phyloP scores from a whole-genome alignment of 257 asterid species.

The Solanum pimpinellifolium region DNA sequence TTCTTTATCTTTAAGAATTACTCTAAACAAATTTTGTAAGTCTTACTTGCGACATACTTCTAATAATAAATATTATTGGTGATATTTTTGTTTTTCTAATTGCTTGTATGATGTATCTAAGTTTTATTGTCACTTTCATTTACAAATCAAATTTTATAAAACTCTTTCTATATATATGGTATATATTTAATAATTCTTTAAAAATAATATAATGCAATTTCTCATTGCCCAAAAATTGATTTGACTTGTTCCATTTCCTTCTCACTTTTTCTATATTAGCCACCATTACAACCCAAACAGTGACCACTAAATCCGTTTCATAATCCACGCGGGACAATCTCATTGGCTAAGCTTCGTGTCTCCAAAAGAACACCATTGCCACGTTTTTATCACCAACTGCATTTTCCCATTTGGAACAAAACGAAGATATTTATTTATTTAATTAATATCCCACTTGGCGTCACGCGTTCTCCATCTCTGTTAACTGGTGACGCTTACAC shows the following conservation, averaged over 20 bases:
- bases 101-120: background rate
- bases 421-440: background rate
- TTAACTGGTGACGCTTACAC: background rate
- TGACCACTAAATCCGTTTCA: background rate
- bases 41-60: background rate
- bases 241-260: background rate
- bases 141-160: background rate
- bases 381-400: background rate
- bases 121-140: background rate
- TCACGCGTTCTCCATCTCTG: background rate
- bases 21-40: background rate
- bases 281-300: background rate
- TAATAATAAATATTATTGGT: background rate
- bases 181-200: too few species aligned
- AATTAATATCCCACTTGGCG: background rate
- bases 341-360: background rate
- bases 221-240: background rate
- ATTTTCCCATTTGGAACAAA: background rate
- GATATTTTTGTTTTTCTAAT: background rate
- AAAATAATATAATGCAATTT: background rate
- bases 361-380: background rate
- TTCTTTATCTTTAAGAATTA: background rate
- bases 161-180: too few species aligned
- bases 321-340: background rate
- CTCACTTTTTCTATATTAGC: background rate